Evolutionary conservation across 176 grass and related monocot genomes (phyloP).

Genomic region (Aegilops tauschii): DNA sequence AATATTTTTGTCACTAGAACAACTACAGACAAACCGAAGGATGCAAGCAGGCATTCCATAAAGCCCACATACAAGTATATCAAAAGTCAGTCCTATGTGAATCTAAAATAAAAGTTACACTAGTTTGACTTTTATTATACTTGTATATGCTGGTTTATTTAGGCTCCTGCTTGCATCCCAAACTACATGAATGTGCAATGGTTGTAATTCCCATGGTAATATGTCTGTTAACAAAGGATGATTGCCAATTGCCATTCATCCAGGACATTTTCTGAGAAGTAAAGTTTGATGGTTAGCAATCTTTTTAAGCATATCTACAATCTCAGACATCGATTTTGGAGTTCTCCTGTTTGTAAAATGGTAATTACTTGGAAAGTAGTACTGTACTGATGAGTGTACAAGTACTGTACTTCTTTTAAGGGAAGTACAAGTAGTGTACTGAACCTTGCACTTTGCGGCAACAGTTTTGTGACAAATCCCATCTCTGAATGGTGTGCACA

Average conservation of each 20-base stretch:
- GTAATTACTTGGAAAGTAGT: background rate
- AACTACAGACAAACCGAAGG: background rate
- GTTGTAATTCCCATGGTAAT: background rate
- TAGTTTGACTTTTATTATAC: background rate
- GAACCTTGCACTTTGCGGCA: background rate
- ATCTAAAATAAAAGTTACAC: background rate
- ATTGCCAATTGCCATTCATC: background rate
- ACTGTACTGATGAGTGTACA: background rate
- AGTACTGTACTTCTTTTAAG: background rate
- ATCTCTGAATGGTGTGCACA: background rate
- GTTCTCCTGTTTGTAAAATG: background rate
- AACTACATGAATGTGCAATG: slow-evolving; percentile 4
- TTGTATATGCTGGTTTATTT: background rate
- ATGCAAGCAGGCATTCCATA: background rate
- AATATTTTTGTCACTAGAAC: background rate
- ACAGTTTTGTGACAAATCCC: background rate
- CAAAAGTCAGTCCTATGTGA: background rate
- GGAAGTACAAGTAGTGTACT: no score
- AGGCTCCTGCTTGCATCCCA: background rate
- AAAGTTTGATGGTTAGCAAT: background rate
- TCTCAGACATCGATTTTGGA: background rate
- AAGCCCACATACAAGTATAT: background rate
- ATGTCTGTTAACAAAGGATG: background rate
- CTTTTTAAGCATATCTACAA: background rate
- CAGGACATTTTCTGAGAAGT: background rate